Conservation (phyloP, 2,329 filamentous ascomycete genomes). For the Phyllosticta citribraziliensis region DNA sequence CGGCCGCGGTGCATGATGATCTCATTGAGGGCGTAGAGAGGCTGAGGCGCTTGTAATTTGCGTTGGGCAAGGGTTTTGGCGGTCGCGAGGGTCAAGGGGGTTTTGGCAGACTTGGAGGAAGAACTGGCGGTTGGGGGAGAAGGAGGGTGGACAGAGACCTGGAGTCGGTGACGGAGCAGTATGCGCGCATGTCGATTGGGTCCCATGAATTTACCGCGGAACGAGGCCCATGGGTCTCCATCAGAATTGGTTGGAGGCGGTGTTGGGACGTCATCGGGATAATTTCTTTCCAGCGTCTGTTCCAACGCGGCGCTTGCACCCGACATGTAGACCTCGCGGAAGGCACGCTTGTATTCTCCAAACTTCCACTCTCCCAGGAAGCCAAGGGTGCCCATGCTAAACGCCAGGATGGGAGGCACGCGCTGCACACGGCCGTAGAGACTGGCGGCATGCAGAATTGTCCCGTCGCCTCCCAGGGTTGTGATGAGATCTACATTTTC, state of each 20-base stretch:
- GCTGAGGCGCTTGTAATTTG: constrained; percentile 43
- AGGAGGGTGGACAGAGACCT: constrained; percentile 68
- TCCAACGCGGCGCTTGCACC: constrained; percentile 42
- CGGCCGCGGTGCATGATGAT: constrained; percentile 86
- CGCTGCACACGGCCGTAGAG: constrained; percentile 72
- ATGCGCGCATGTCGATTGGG: constrained; percentile 64
- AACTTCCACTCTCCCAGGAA: constrained; percentile 98
- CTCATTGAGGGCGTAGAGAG: constrained; percentile 77
- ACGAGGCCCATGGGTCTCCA: constrained; percentile 54
- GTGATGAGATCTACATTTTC: constrained; percentile 79
- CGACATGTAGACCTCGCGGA: constrained; percentile 85
- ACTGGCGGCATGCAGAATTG: constrained; percentile 75
- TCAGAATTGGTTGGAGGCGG: constrained; percentile 24
- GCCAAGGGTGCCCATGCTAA: constrained; percentile 93
- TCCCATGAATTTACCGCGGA: constrained; percentile 75
- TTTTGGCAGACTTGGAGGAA: constrained; percentile 20
- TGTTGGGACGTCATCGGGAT: not conserved
- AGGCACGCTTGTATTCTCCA: constrained; percentile 80
- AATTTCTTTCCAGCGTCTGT: not conserved
- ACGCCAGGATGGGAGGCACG: constrained; percentile 85
- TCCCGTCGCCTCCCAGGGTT: constrained; percentile 89
- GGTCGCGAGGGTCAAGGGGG: constrained; percentile 7
- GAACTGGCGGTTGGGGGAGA: constrained; percentile 39
- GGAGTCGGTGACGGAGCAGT: constrained; percentile 74
- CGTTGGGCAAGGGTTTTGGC: constrained; percentile 12